Evolutionary conservation across 169 alveolate species (phyloP).

Genomic region (Plasmodium fragile): DNA sequence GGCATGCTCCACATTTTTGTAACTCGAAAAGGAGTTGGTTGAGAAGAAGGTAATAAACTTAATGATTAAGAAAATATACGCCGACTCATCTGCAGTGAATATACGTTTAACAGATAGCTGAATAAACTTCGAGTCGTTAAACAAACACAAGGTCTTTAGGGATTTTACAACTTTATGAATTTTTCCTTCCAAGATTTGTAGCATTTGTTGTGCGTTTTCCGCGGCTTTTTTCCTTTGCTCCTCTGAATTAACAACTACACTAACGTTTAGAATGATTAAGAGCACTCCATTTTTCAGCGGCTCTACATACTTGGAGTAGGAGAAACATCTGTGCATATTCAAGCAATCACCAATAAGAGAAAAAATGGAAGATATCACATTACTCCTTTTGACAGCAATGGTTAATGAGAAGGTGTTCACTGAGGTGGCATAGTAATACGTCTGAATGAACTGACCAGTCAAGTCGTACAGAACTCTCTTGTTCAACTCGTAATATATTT

Average conservation of each 20-base stretch:
- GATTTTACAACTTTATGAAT: conserved; percentile 36
- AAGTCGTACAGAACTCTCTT: conserved; percentile 79
- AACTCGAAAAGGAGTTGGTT: conserved; percentile 47
- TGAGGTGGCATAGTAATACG: conserved; percentile 76
- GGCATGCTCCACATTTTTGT: conserved; percentile 63
- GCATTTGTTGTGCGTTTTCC: not conserved
- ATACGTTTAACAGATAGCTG: conserved; percentile 60
- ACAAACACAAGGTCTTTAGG: conserved; percentile 39
- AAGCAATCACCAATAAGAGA: conserved; percentile 86
- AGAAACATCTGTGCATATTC: conserved; percentile 86
- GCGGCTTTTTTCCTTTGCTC: not conserved
- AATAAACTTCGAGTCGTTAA: conserved; percentile 38
- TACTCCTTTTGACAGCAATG: conserved; percentile 86
- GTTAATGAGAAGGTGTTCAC: conserved; percentile 81
- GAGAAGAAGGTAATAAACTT: conserved; percentile 57
- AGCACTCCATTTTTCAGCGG: conserved; percentile 80
- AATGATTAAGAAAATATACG: conserved; percentile 35
- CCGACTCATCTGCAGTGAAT: conserved; percentile 67
- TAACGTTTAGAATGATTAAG: conserved; percentile 43
- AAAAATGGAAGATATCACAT: conserved; percentile 83
- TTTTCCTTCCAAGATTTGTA: not conserved
- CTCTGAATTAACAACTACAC: conserved; percentile 14
- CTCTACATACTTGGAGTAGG: conserved; percentile 87
- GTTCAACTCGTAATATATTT: conserved; percentile 83
- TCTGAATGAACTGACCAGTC: conserved; percentile 81